These are phyloP conservation scores for Podaxis mareebaensis DNA, from an alignment of 768 basidiomycete genomes.

Conservation along the genomic window DNA sequence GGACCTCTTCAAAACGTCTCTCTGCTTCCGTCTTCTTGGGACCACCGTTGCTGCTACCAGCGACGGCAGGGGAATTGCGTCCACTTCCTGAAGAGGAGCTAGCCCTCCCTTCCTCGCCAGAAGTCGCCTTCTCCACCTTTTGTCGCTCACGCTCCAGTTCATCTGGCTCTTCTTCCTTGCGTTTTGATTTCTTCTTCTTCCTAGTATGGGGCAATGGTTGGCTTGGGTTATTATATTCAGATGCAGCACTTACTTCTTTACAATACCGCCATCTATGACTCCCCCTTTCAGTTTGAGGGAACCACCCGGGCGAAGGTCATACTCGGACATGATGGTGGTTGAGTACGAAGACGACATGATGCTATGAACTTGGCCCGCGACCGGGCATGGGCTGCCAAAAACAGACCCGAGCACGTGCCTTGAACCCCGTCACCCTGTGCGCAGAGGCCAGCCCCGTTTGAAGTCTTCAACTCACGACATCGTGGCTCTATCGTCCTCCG, in stretches of 20 bases:
- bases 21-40: conserved; percentile 85
- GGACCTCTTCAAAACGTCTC: conserved; percentile 85
- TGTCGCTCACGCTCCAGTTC: conserved; percentile 49
- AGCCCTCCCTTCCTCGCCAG: conserved; percentile 44
- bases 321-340: conserved; percentile 67
- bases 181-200: conserved; percentile 86
- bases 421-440: conserved; percentile 1
- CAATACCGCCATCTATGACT: conserved; percentile 73
- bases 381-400: neutral
- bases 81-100: conserved; percentile 53
- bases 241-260: conserved; percentile 67
- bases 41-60: conserved; percentile 41
- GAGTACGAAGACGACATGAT: conserved; percentile 19
- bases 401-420: conserved; percentile 26
- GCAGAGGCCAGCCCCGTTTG: neutral
- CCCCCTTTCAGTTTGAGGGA: conserved; percentile 90
- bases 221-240: conserved; percentile 16
- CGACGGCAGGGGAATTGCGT: conserved; percentile 60
- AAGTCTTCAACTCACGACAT: conserved; percentile 9
- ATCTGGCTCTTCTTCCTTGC: conserved; percentile 44
- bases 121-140: conserved; percentile 46
- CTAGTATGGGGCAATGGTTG: conserved; percentile 9
- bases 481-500: neutral
- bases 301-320: conserved; percentile 83
- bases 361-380: neutral